Percentiles rank a stretch among this genome's conserved stretches.
Conservation (phyloP, 805 yeast genomes). For the Saccharomyces eubayanus region DNA sequence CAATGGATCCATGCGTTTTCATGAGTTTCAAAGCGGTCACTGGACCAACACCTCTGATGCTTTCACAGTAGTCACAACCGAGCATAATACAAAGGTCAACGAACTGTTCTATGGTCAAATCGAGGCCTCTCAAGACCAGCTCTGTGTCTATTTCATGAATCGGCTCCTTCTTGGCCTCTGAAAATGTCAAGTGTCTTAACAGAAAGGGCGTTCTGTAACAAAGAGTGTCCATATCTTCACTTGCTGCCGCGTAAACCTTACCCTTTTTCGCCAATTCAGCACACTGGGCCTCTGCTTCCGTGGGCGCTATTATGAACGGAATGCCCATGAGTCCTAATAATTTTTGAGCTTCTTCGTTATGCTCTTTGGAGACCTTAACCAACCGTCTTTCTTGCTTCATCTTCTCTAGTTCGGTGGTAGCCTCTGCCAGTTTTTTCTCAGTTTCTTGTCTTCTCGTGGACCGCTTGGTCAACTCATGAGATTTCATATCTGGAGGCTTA, state of each 20-base stretch:
- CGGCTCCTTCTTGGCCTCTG: conserved; percentile 90
- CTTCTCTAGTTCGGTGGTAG: conserved; percentile 69
- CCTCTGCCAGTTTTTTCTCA: conserved; percentile 57
- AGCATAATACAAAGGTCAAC: conserved; percentile 85
- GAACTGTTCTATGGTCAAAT: conserved; percentile 63
- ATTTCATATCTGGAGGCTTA: conserved; percentile 88
- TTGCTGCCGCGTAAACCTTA: conserved; percentile 93
- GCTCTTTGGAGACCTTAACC: conserved; percentile 81
- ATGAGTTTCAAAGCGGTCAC: conserved; percentile 86
- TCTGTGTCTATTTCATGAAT: conserved; percentile 71
- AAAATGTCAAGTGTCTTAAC: conserved; percentile 82
- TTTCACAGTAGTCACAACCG: conserved; percentile 96
- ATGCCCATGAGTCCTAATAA: conserved; percentile 85
- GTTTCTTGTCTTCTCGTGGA: conserved; percentile 77
- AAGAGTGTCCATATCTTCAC: conserved; percentile 97
- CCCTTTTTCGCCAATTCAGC: conserved; percentile 86
- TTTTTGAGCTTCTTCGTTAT: conserved; percentile 87
- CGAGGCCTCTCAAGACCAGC: conserved; percentile 67
- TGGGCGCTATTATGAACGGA: conserved; percentile 88
- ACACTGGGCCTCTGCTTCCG: conserved; percentile 99
- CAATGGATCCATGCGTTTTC: conserved; percentile 75
- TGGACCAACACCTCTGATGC: conserved; percentile 93
- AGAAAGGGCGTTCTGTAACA: conserved; percentile 83
- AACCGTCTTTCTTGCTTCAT: conserved; percentile 71
- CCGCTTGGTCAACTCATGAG: conserved; percentile 88